Evolutionary conservation across 2,329 filamentous ascomycete species (phyloP).

Genomic region (Aspergillus tamarii): DNA sequence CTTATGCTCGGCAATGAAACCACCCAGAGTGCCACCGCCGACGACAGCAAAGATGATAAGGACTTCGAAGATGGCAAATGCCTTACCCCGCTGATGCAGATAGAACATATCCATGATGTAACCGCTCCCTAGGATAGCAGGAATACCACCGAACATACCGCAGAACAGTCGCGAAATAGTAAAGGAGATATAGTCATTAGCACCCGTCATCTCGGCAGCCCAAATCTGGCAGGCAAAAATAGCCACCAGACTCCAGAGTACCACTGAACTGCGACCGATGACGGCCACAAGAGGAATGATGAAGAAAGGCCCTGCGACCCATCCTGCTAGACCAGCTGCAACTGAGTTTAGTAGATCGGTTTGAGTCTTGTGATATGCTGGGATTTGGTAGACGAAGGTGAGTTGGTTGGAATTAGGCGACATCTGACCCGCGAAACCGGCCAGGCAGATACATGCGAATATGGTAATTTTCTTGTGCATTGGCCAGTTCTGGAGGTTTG

Average conservation of each 20-base stretch:
- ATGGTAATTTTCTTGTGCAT: slow-evolving; percentile 35
- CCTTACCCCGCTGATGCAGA: slow-evolving; percentile 47
- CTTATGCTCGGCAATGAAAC: slow-evolving; percentile 41
- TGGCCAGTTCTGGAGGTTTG: slow-evolving; percentile 37
- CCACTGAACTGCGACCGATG: slow-evolving; percentile 42
- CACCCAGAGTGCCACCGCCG: slow-evolving; percentile 44
- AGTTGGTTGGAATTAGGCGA: slow-evolving; percentile 41
- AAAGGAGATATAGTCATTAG: slow-evolving; percentile 40
- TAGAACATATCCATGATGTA: slow-evolving; percentile 50
- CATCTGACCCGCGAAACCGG: slow-evolving; percentile 40
- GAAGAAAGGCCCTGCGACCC: slow-evolving; percentile 44
- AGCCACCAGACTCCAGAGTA: slow-evolving; percentile 45
- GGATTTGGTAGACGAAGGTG: slow-evolving; percentile 39
- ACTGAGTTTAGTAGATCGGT: slow-evolving; percentile 23
- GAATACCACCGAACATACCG: slow-evolving; percentile 46
- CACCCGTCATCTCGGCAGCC: slow-evolving; percentile 41
- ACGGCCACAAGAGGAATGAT: slow-evolving; percentile 41
- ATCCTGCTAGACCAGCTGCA: slow-evolving; percentile 43
- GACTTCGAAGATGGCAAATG: slow-evolving; percentile 43
- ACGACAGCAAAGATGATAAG: slow-evolving; percentile 42
- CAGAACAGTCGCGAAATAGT: slow-evolving; percentile 44
- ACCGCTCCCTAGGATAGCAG: slow-evolving; percentile 43
- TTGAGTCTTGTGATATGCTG: slow-evolving; percentile 37
- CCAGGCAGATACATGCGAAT: slow-evolving; percentile 38
- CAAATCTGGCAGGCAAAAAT: slow-evolving; percentile 42